Conservation (phyloP, 2,329 filamentous ascomycete species). For the Leptographium radiaticola region DNA sequence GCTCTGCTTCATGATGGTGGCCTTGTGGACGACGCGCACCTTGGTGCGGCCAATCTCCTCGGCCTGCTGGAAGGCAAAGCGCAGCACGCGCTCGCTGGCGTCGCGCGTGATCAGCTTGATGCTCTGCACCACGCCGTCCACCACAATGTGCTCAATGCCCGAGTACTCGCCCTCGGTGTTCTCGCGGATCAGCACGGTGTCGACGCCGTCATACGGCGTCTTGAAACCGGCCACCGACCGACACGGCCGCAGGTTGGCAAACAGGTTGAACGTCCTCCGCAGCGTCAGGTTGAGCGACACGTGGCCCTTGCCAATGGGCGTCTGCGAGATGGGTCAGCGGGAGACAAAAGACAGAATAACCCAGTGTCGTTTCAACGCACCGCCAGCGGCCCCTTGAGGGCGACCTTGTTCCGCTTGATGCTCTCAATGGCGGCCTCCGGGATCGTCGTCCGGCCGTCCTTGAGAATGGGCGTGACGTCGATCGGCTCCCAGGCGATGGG, state of each 20-base stretch:
- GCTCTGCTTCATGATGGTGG: constrained; percentile 99
- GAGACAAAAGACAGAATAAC: background rate
- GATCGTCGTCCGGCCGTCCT: constrained; percentile 92
- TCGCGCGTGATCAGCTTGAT: constrained; percentile 98
- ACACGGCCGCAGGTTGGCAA: constrained; percentile 97
- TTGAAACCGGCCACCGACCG: constrained; percentile 95
- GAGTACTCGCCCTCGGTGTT: constrained; percentile 99
- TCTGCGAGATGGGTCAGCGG: constrained; percentile 32
- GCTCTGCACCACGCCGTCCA: constrained; percentile 95
- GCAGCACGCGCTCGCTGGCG: constrained; percentile 87
- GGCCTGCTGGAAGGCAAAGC: constrained; percentile 97
- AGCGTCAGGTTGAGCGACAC: constrained; percentile 98
- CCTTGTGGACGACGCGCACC: constrained; percentile 98
- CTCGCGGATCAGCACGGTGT: constrained; percentile 96
- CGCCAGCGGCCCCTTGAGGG: constrained; percentile 93
- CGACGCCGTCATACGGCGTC: constrained; percentile 93
- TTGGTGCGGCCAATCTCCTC: constrained; percentile 87
- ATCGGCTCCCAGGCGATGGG: constrained; percentile 96
- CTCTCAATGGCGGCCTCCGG: constrained; percentile 86
- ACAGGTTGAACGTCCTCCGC: constrained; percentile 98
- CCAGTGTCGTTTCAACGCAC: constrained; percentile 35
- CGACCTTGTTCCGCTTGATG: constrained; percentile 91
- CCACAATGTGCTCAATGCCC: constrained; percentile 95
- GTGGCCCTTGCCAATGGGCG: constrained; percentile 95
- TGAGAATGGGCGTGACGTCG: constrained; percentile 86